These are phyloP conservation scores for Mesembryanthemum crystallinum DNA, from an alignment of 148 eudicot species.

Conservation along the genomic window DNA sequence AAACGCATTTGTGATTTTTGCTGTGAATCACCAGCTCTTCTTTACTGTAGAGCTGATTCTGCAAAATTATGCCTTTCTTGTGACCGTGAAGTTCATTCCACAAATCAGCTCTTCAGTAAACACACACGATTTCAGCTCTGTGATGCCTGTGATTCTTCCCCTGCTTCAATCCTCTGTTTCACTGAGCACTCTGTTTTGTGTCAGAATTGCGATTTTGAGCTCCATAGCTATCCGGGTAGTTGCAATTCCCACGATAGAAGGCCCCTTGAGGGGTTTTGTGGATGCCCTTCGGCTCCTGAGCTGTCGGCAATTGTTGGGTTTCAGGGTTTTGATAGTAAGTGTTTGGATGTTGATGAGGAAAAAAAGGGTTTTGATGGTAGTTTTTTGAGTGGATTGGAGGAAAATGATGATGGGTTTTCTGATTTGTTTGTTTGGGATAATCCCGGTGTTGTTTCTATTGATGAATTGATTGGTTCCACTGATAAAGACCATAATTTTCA, in stretches of 20 bases:
- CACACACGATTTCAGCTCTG: slow-evolving; percentile 73
- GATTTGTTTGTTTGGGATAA: slow-evolving; percentile 40
- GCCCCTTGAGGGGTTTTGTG: slow-evolving; percentile 73
- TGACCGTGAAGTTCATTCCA: slow-evolving; percentile 71
- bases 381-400: slow-evolving; percentile 19
- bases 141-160: slow-evolving; percentile 57
- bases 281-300: slow-evolving; percentile 57
- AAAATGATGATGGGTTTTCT: slow-evolving; percentile 32
- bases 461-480: slow-evolving; percentile 40
- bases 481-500: slow-evolving; percentile 30
- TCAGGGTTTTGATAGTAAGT: slow-evolving; percentile 38
- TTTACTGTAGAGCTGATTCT: slow-evolving; percentile 82
- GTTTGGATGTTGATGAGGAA: slow-evolving; percentile 17
- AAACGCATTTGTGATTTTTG: slow-evolving; percentile 69
- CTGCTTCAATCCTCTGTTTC: slow-evolving; percentile 61
- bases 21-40: slow-evolving; percentile 38
- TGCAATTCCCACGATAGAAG: slow-evolving; percentile 50
- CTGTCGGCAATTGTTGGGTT: slow-evolving; percentile 51
- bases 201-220: slow-evolving; percentile 83
- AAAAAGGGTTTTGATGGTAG: slow-evolving; percentile 20
- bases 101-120: slow-evolving; percentile 66
- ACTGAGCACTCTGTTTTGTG: slow-evolving; percentile 54
- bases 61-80: slow-evolving; percentile 74
- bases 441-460: slow-evolving; percentile 33
- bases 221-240: slow-evolving; percentile 25